A percentile compares a stretch with the other conserved stretches of the same genome.
Conservation (phyloP, 2,329 filamentous ascomycete genomes). For the Ophiocordyceps robertsii region DNA sequence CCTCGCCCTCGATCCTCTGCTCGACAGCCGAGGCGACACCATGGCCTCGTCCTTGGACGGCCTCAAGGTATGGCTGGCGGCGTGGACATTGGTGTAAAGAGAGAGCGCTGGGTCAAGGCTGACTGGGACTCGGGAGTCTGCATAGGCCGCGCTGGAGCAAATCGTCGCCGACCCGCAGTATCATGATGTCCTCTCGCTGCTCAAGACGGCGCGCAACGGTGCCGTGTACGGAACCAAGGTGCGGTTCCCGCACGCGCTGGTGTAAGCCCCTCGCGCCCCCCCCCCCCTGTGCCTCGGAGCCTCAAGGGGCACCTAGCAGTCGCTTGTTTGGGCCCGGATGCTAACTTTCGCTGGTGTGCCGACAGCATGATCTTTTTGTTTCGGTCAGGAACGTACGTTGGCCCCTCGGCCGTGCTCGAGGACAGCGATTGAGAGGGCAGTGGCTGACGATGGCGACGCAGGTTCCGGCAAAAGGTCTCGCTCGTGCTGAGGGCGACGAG, state of each 20-base stretch:
- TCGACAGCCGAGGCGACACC: background rate
- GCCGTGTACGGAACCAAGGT: constrained; percentile 95
- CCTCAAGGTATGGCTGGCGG: constrained; percentile 8
- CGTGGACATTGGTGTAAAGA: no score
- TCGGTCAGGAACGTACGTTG: constrained; percentile 63
- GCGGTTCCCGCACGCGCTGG: constrained; percentile 92
- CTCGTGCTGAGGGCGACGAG: constrained; percentile 77
- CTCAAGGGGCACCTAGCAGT: background rate
- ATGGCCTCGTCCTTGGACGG: constrained; percentile 10
- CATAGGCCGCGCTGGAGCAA: constrained; percentile 55
- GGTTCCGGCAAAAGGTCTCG: constrained; percentile 59
- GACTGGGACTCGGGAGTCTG: background rate
- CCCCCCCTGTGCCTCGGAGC: no score
- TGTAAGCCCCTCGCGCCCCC: constrained; percentile 40
- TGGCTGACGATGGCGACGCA: constrained; percentile 12
- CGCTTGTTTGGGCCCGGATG: background rate
- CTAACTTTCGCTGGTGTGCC: constrained; percentile 24
- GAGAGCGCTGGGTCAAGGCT: background rate
- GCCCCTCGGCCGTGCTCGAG: background rate
- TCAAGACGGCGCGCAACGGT: constrained; percentile 94
- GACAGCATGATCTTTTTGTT: constrained; percentile 90
- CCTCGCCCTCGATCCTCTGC: background rate
- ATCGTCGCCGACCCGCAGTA: constrained; percentile 73
- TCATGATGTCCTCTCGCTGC: constrained; percentile 68
- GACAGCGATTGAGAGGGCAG: background rate